Evolutionary conservation across 768 basidiomycete genomes (phyloP), one percentile per base, ranked within the genome.

Genomic region (Cubamyces sp.): DNA sequence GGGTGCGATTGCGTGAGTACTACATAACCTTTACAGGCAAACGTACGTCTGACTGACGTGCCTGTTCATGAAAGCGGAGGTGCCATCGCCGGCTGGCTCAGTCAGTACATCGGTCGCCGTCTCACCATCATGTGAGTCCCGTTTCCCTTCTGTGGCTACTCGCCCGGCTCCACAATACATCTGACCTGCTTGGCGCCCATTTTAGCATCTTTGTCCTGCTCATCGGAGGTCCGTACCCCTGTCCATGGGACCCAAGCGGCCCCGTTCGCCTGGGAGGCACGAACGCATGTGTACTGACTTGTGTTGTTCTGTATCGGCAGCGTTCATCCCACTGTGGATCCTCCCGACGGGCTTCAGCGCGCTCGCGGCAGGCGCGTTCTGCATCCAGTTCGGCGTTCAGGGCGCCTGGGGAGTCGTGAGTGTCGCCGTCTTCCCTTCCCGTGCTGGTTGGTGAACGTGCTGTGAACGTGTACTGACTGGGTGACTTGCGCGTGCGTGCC

Each of bases 341-440:
- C 67, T 96, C 7, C 94, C 94, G 2, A 74, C 68, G 6, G 74
- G 80, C 1, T 95, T 95, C 73, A 72, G 82, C 0, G 81, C 77
- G 1, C 86, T 97, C 9, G 70, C 91, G 0, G 92, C 91, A 0
- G 92, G 92, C 9, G 94, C 92, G 0, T 96, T 96, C 76, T 93
- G 84, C 67, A 78, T 94, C 16, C 93, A 95, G 69, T 85, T 92
- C 66, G 92, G 91, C 53, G 91, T 96, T 0, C 94, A 96, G 72
- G 93, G 92, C 1, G 93, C 92, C 40, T 94, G 91, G 91, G 92
- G 92, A 68, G 87, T 92, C 12, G 90, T 92, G 70, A 66, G 88
- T 72, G 1, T 41, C 47, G n/a, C 28, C n/a, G 8, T 40, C 28
- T 2, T 52, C 7, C 14, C 18, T 42, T 42, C 23, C 7, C 53